Base-by-base conservation (phyloP, 2,329 filamentous ascomycete genomes). In the Cercospora zeina region DNA sequence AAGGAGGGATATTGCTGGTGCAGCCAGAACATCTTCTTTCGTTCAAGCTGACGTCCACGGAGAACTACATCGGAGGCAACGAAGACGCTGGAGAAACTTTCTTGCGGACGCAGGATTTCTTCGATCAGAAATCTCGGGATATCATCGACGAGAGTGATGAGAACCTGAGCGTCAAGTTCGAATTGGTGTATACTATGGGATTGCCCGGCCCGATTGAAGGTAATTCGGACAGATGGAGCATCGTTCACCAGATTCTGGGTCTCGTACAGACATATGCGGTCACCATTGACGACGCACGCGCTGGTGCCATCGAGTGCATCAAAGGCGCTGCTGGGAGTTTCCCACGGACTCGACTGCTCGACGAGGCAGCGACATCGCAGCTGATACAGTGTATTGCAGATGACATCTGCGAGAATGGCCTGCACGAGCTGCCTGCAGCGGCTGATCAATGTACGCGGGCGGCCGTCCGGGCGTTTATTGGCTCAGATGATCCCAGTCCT, bases 11-110 rank as follows among this genome's bases (percentile, higher is more conserved):
- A 0, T 78, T 90, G 30, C 72, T 90, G 0, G 78, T 81, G 0
- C 78, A 86, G 0, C 87, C 87, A 0, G 87, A 89, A 55, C 84
- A 89, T 63, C 76, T 86, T 0, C 74, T 90, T 7, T 89, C 87
- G 0, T 88, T 88, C 71, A 84, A 82, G 67, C 76, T 89, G 1
- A 86, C 57, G 85, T 85, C 85, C 0, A 68, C 85, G 0, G 85
- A 89, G 65, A 79, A 80, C 1, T 70, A 87, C 0, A 79, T 80
- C 0, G 82, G 87, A 51, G 71, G 72, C 1, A 73, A 78, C 1
- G 59, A 78, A 0, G 59, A 72, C 0, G 74, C 81, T 39, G 81
- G 83, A 0, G 70, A 66, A 0, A 68, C 66, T 1, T 84, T 89
- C 79, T 74, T 87, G 1, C 70, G 73, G 0, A 77, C 79, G 0